Evolutionary conservation across 257 asterid genomes (phyloP).

Genomic region (Solanum megistacrolobum): DNA sequence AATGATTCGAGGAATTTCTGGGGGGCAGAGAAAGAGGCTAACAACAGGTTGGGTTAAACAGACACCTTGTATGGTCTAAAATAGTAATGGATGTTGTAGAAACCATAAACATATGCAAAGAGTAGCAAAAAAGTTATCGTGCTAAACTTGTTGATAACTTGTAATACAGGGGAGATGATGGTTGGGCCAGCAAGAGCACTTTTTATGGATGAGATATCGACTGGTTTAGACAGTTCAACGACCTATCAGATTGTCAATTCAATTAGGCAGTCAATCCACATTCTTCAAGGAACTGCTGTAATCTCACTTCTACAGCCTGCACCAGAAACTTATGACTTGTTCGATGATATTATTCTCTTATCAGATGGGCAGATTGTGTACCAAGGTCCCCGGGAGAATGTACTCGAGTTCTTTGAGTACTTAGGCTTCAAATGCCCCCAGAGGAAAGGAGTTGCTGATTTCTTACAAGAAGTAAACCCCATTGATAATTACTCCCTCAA

Average conservation of each 20-base stretch:
- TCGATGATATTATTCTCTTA: slow-evolving; percentile 72
- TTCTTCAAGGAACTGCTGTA: slow-evolving; percentile 71
- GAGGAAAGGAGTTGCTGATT: slow-evolving; percentile 91
- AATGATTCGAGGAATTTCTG: slow-evolving; percentile 84
- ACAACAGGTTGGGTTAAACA: slow-evolving; percentile 61
- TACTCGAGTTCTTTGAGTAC: slow-evolving; percentile 56
- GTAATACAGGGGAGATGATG: slow-evolving; percentile 66
- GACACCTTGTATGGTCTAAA: not conserved
- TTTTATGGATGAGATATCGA: slow-evolving; percentile 94
- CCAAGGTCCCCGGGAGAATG: slow-evolving; percentile 79
- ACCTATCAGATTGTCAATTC: slow-evolving; percentile 78
- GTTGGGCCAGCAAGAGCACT: slow-evolving; percentile 88
- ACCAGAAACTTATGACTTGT: slow-evolving; percentile 73
- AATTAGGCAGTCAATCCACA: slow-evolving; percentile 63
- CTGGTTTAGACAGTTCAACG: slow-evolving; percentile 88
- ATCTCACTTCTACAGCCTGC: slow-evolving; percentile 91
- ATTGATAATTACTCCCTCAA: not conserved
- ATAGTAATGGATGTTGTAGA: not conserved
- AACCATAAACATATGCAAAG: not conserved
- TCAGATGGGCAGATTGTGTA: slow-evolving; percentile 77
- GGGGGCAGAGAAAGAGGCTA: slow-evolving; percentile 78
- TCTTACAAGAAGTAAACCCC: slow-evolving; percentile 69
- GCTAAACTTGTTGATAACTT: not conserved
- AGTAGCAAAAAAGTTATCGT: not conserved
- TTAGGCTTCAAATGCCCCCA: slow-evolving; percentile 84